Evolutionary conservation across 208 protist genomes (phyloP), one percentile per base, ranked within the genome.

Genomic region (Tritrichomonas foetus): DNA sequence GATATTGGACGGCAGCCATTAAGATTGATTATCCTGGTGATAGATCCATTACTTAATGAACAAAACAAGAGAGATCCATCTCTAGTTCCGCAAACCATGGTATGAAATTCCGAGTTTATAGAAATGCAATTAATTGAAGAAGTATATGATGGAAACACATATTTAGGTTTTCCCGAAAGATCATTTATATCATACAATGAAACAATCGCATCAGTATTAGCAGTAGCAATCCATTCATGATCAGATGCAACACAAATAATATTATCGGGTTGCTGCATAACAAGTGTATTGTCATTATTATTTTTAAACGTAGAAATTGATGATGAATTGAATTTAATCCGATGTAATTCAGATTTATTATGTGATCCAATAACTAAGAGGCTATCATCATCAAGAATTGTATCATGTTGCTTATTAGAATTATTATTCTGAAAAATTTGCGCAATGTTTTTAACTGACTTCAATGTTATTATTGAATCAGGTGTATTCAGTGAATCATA

Each of bases 41-140:
- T 57, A 33, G 16, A 33, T 57, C 47, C 27, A 49, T 89, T 89
- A 27, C 33, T 89, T 0, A 89, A 36, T n/a, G 78, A 89, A 47
- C 78, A 89, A n/a, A 89, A 57, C 47, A 89, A 89, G 3, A 89
- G 25, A 9, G 14, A 53, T 57, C 78, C 78, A 57, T 89, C 78
- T 22, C 47, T 47, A 39, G 78, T 89, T 39, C 78, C 78, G 30
- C 41, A 89, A 57, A 89, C 78, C n/a, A 44, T 57, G 5, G 47
- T 39, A 36, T 89, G 41, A 89, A 44, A 89, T 57, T 27, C 27
- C 1, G 47, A 44, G 44, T 16, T 53, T 27, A 89, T 20, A 5
- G 78, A 25, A 57, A 49, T 47, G 22, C 78, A 89, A 27, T 25
- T 39, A 36, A 89, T 89, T 8, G 78, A 39, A 13, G 41, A 55